These are phyloP conservation scores for Citrullus colocynthis DNA, from an alignment of 306 rosid genomes.

Conservation along the genomic window DNA sequence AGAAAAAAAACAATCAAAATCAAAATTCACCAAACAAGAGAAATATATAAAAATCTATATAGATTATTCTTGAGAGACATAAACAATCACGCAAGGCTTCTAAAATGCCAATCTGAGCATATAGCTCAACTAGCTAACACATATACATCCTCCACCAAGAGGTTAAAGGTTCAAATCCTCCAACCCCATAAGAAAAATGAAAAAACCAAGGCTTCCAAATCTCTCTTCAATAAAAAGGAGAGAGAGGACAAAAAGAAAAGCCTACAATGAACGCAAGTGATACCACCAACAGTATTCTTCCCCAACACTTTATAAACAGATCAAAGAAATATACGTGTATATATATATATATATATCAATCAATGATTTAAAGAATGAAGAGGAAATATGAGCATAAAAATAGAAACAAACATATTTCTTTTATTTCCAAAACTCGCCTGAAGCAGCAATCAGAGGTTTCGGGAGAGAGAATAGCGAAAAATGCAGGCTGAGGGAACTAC, in stretches of 20 bases:
- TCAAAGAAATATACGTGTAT: background rate
- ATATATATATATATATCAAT: background rate
- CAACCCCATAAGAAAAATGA: too few relatives aligned
- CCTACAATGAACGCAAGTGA: background rate
- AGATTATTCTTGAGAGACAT: background rate
- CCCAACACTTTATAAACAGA: background rate
- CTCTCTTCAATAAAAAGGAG: background rate
- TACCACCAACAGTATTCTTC: background rate
- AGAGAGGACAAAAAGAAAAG: background rate
- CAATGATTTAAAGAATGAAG: constrained; percentile 2
- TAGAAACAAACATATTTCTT: background rate
- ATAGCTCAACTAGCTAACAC: too few relatives aligned
- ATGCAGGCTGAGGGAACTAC: background rate
- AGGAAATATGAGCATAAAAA: background rate
- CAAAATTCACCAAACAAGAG: background rate
- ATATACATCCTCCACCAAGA: too few relatives aligned
- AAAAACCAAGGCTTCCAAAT: background rate
- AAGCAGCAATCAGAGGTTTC: background rate
- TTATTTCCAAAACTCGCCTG: background rate
- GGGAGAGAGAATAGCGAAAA: background rate
- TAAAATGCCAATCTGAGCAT: too few relatives aligned
- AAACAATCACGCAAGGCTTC: background rate
- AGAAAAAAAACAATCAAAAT: background rate
- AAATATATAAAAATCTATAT: background rate
- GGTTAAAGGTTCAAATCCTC: too few relatives aligned